Base-by-base conservation (phyloP, 768 basidiomycete species). In the Mycena venus region DNA sequence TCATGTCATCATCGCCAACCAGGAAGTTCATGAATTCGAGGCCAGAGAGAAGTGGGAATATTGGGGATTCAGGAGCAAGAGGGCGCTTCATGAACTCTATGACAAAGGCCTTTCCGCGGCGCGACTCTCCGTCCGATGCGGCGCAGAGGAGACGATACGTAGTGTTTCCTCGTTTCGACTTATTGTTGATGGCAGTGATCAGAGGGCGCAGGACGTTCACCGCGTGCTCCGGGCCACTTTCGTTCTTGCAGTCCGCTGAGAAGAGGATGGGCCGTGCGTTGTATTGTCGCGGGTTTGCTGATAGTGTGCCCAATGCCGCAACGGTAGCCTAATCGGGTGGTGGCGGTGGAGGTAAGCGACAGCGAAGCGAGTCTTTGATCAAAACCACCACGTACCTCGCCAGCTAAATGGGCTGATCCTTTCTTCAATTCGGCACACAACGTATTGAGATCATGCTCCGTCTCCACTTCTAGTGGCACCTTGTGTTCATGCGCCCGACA, bases 81-180 rank as follows among this genome's bases (percentile, higher is more conserved):
- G 47, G 32, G 23, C 47, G 64, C 12, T 66, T 36, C 64, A 66
- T 66, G 49, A 29, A 66, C 64, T 66, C 64, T 49, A 66, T 66
- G 11, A 55, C 32, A 17, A 66, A 66, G 17, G 64, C 64, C 23
- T 64, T 47, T 9, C 42, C n/a, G n/a, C n/a, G n/a, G n/a, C n/a
- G n/a, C n/a, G n/a, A n/a, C n/a, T n/a, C n/a, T n/a, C n/a, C n/a
- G n/a, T n/a, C n/a, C n/a, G n/a, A n/a, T n/a, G n/a, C n/a, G n/a
- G n/a, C n/a, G 23, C 49, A 66, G 7, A 66, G 1, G 36, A 66
- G 32, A 32, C 51, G 49, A 42, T 31, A 42, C 7, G 42, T 44
- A 1, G 42, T 44, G 5, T 44, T 44, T 6, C 19, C 19, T 19
- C 42, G 9, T 44, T 44, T 44, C 9, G 42, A 44, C 42, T 44